These are phyloP conservation scores for Tricholoma sp. DNA, from an alignment of 768 basidiomycete genomes.

Conservation along the genomic window DNA sequence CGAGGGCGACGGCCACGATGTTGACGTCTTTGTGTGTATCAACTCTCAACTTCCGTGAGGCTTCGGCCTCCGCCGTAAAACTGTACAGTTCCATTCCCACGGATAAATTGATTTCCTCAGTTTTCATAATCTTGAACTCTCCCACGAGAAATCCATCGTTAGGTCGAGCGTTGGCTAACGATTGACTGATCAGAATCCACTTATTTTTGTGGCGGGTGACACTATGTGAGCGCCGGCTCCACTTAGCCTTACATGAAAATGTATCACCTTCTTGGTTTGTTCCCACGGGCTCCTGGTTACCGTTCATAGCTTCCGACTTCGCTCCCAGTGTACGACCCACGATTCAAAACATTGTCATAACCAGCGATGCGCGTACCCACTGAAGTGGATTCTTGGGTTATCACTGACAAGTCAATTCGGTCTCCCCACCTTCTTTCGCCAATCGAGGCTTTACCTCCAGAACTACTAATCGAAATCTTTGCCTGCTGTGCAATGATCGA, in stretches of 20 bases:
- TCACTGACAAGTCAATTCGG: not conserved
- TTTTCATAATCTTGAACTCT: not conserved
- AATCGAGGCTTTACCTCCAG: slow-evolving; percentile 44
- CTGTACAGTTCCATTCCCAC: slow-evolving; percentile 32
- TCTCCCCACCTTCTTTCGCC: not conserved
- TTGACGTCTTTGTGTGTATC: slow-evolving; percentile 47
- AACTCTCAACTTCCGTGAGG: slow-evolving; percentile 26
- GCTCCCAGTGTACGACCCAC: not conserved
- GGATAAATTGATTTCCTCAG: not conserved
- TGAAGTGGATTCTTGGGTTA: not conserved
- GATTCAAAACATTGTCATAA: not conserved
- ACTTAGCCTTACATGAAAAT: not conserved
- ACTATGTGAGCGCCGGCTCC: not conserved
- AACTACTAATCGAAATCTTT: slow-evolving; percentile 63
- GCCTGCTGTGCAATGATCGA: slow-evolving; percentile 35
- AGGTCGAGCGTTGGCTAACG: no score
- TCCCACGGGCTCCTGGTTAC: not conserved
- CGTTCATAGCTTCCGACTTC: not conserved
- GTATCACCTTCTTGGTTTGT: not conserved
- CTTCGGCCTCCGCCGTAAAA: slow-evolving; percentile 36
- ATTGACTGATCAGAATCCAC: no score
- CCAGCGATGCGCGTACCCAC: not conserved
- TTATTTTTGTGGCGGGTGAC: not conserved
- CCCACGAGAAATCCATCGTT: not conserved
- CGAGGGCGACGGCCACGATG: slow-evolving; percentile 41